phyloP scores from a whole-genome alignment of 1,284 basidiomycete genomes.

The Pseudozyma hubeiensis region DNA sequence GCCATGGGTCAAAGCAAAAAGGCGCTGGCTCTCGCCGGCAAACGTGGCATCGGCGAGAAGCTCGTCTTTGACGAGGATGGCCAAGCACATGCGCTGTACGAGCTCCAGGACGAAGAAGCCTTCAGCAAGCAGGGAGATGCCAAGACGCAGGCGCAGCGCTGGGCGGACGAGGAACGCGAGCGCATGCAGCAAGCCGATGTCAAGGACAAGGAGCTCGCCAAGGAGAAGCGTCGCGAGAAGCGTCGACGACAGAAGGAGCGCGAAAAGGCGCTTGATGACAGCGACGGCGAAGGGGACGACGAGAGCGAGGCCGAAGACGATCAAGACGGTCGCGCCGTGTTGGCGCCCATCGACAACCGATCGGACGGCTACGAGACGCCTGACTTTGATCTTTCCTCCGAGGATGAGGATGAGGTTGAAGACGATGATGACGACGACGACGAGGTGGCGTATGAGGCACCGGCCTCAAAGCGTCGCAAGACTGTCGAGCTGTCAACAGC shows the following conservation, averaged over 20 bases:
- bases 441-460: conserved; percentile 18
- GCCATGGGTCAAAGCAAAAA: conserved; percentile 83
- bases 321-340: conserved; percentile 47
- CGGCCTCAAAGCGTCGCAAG: conserved; percentile 35
- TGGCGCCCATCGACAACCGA: conserved; percentile 50
- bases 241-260: conserved; percentile 86
- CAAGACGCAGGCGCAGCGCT: conserved; percentile 81
- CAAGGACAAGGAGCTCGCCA: conserved; percentile 63
- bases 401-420: background rate
- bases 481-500: background rate
- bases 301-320: conserved; percentile 16
- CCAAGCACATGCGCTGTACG: conserved; percentile 75
- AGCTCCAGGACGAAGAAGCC: conserved; percentile 78
- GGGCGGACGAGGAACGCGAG: conserved; percentile 78
- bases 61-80: conserved; percentile 78
- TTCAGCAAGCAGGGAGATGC: conserved; percentile 78
- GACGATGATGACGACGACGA: conserved; percentile 24
- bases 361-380: conserved; percentile 64
- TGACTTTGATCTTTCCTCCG: conserved; percentile 57
- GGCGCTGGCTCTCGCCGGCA: conserved; percentile 80
- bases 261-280: conserved; percentile 75
- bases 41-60: conserved; percentile 83
- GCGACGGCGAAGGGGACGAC: conserved; percentile 60
- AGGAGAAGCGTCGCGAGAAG: conserved; percentile 64
- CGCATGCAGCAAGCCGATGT: conserved; percentile 82